Conservation (phyloP, 345 rosid genomes). For the Aquilaria sinensis region DNA sequence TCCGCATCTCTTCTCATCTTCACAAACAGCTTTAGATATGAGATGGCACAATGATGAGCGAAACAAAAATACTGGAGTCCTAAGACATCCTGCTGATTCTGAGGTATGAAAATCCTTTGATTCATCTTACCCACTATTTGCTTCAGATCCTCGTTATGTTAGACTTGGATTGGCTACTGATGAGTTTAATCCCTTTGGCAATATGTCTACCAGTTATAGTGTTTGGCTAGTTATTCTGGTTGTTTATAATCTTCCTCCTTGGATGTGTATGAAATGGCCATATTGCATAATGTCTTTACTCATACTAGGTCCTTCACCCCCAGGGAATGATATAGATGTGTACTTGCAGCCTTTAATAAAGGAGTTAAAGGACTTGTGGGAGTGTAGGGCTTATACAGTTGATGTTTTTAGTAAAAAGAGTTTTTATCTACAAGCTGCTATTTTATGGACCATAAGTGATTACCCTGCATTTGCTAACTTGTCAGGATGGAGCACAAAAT, state of each 20-base stretch:
- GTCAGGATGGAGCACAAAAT: neutral
- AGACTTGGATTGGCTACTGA: neutral
- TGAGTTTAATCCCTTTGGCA: neutral
- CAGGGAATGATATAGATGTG: neutral
- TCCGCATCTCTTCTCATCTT: neutral
- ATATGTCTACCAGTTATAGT: neutral
- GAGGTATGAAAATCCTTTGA: neutral
- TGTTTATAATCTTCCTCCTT: neutral
- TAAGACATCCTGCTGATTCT: neutral
- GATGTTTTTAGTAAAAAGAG: neutral
- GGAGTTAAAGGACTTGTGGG: neutral
- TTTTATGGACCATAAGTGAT: neutral
- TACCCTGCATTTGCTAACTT: neutral
- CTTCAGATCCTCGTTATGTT: neutral
- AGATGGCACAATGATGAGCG: neutral
- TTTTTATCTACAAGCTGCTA: neutral
- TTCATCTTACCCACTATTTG: neutral
- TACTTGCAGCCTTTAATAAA: neutral
- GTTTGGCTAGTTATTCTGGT: neutral
- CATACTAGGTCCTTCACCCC: neutral
- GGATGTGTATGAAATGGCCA: neutral
- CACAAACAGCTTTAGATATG: neutral
- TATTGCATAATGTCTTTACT: neutral
- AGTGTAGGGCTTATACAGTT: neutral
- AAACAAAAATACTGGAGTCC: neutral